Evolutionary conservation across 1,284 basidiomycete genomes (phyloP).

Genomic region (Pseudozyma thailandica): DNA sequence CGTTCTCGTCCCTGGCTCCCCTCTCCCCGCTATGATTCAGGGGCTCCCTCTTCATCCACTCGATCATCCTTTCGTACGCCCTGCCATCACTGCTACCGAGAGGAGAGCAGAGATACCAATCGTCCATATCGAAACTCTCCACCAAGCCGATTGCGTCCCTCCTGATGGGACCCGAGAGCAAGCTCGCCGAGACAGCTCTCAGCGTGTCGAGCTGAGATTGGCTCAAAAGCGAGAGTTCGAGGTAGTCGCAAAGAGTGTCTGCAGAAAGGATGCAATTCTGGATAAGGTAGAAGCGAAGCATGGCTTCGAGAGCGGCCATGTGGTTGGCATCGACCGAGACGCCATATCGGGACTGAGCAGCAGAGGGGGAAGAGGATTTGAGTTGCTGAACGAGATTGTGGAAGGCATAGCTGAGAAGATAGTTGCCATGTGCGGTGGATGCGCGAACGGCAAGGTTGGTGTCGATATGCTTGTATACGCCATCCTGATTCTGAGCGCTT

Average conservation of each 20-base stretch:
- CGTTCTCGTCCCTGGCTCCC: slow-evolving; percentile 51
- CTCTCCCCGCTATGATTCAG: slow-evolving; percentile 50
- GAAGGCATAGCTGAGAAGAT: slow-evolving; percentile 47
- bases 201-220: slow-evolving; percentile 22
- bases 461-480: slow-evolving; percentile 40
- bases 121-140: slow-evolving; percentile 58
- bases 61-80: slow-evolving; percentile 58
- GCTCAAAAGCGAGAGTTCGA: slow-evolving; percentile 27
- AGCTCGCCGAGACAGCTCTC: slow-evolving; percentile 15
- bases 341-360: slow-evolving; percentile 16
- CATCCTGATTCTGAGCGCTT: slow-evolving; percentile 7
- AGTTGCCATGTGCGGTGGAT: slow-evolving; percentile 46
- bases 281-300: slow-evolving; percentile 45
- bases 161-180: slow-evolving; percentile 33
- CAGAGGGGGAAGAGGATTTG: slow-evolving; percentile 2
- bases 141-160: slow-evolving; percentile 48
- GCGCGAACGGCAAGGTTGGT: slow-evolving; percentile 48
- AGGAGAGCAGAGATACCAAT: slow-evolving; percentile 59
- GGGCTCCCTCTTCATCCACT: slow-evolving; percentile 59
- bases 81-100: slow-evolving; percentile 52
- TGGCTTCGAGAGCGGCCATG: slow-evolving; percentile 19
- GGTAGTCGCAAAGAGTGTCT: slow-evolving; percentile 27
- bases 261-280: slow-evolving; percentile 48
- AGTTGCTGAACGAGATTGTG: slow-evolving; percentile 20
- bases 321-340: slow-evolving; percentile 10